Base-by-base conservation (phyloP, 1,139 yeast species). In the Protomyces inouyei region DNA sequence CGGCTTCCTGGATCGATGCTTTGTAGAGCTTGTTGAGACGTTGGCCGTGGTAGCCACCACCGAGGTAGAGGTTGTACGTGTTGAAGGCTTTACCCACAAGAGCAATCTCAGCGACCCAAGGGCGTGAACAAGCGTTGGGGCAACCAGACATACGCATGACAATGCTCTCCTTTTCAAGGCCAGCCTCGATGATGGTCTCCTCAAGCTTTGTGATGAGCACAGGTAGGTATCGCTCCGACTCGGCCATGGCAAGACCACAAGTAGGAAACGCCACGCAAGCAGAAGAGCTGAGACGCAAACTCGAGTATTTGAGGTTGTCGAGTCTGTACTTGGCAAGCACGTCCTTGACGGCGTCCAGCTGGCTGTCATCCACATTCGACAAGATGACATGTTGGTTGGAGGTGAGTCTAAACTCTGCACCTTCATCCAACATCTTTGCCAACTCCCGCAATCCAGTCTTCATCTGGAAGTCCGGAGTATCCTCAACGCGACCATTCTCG, bases 141-240 rank as follows among this genome's bases (percentile, higher is more conserved):
- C 98, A 93, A 68, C 98, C 98, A 53, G 98, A 91, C 97, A 93
- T 92, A 79, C 98, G 85, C 96, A 93, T 88, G 38, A 91, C 96
- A 70, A 93, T 83, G 6, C 96, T 86, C 76, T 93, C 98, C 73
- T 91, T 97, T 75, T 97, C 87, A 71, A 93, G 82, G 5, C 98
- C 98, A 70, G 85, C 85, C 72, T 91, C 96, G 76, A 92, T 98
- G 68, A 93, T 80, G 6, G 91, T 85, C 14, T 79, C 83, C 76
- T 93, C 98, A 67, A 93, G 79, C 77, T 90, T 89, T 69, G 86
- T 77, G 70, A 93, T 84, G 71, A 93, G 82, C 65, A 81, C 85
- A 10, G 98, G 98, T 71, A 93, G 80, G 76, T 90, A 93, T 74
- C 98, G 85, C 79, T 93, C 98, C 56, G 96, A 87, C 78, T 93